Base-by-base conservation (phyloP, 495 filamentous ascomycete genomes). In the Cryomyces minteri region DNA sequence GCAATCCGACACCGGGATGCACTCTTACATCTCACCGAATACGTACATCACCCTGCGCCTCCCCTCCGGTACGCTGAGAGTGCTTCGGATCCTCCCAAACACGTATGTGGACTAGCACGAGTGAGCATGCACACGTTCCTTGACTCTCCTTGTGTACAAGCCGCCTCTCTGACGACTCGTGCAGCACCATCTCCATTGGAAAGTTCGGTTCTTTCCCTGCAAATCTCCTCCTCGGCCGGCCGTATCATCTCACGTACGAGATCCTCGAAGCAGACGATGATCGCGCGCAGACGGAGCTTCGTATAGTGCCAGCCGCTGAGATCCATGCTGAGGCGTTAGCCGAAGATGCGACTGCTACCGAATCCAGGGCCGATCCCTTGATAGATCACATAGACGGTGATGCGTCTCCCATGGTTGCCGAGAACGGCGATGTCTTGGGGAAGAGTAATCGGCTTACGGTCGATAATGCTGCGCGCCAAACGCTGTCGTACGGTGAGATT, bases 221-320 rank as follows among this genome's bases (percentile, higher is more conserved):
- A 5, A 94, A 95, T 54, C 72, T 83, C 12, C 73, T 98, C 32
- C 70, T 98, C 34, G 82, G 82, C 8, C 77, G 90, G 11, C 90
- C 90, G 0, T 94, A 84, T 62, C 72, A 94, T 63, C 67, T 90
- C 40, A 94, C 86, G 5, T 98, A 80, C 57, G 90, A 98, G 57
- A 65, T 98, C 7, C 70, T 80, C 41, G 85, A 94, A 52, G 71
- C 71, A 48, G 57, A 61, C 0, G 67, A 74, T 25, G 71, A 69
- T 41, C 67, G 74, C 47, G 57, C 52, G 41, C 70, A 69, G 36
- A 67, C 71, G 11, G 67, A 73, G 11, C 66, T 98, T 38, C 81
- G 86, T 5, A 65, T 94, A 9, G 85, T 96, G 4, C 74, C 88
- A 4, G 68, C 85, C 5, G 66, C 73, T 18, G 90, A 98, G 56